Evolutionary conservation across 345 rosid genomes (phyloP).

Genomic region (Heritiera littoralis): DNA sequence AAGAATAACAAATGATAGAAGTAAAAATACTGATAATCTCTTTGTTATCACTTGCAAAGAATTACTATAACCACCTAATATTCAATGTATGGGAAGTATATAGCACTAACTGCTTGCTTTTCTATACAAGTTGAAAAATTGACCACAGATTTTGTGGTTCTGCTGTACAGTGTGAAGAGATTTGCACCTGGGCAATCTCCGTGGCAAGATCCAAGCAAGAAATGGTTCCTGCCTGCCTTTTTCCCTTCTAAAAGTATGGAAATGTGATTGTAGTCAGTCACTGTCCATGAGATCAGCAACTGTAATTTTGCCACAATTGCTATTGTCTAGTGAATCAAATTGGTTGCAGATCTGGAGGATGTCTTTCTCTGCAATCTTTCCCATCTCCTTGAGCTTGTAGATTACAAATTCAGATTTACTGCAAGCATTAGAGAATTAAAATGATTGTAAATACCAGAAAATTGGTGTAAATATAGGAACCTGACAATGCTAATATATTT

Average conservation of each 20-base stretch:
- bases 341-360: constrained; percentile 52
- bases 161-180: constrained; percentile 16
- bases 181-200: not conserved
- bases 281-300: constrained; percentile 53
- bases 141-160: not conserved
- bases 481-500: not conserved
- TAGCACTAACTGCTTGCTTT: not conserved
- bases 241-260: not conserved
- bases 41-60: constrained; percentile 9
- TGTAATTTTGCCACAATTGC: constrained; percentile 55
- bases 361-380: constrained; percentile 63
- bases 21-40: not conserved
- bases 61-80: not conserved
- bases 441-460: not conserved
- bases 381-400: constrained; percentile 82
- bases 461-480: not conserved
- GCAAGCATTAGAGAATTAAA: constrained; percentile 33
- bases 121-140: not conserved
- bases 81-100: not conserved
- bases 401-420: constrained; percentile 69
- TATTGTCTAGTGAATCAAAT: constrained; percentile 47
- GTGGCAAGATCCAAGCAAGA: not conserved
- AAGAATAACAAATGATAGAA: not conserved
- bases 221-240: not conserved
- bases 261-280: constrained; percentile 26